Evolutionary conservation across 176 grass and related monocot genomes (phyloP).

Genomic region (Aegilops speltoides): DNA sequence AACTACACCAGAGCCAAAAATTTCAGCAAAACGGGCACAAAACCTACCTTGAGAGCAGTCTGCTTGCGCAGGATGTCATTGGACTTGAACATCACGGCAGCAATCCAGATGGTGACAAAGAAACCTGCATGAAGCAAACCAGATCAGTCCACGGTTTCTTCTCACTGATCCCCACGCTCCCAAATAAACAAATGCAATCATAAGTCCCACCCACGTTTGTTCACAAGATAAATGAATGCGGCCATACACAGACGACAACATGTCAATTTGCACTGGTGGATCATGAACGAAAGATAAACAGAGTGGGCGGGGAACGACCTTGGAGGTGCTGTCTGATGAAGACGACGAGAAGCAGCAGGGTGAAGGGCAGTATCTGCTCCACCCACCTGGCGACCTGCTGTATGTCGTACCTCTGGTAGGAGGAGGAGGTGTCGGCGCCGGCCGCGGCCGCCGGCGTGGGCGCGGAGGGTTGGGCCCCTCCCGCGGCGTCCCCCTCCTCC

Average conservation of each 20-base stretch:
- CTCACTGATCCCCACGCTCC: background rate
- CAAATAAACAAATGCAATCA: background rate
- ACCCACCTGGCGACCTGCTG: slow-evolving; percentile 96
- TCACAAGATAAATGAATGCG: background rate
- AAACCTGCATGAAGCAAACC: slow-evolving; percentile 50
- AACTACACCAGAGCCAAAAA: background rate
- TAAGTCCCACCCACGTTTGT: background rate
- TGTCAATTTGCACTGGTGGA: background rate
- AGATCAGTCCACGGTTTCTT: background rate
- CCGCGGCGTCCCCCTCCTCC: slow-evolving; percentile 16
- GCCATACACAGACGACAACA: background rate
- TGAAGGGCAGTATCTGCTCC: slow-evolving; percentile 98
- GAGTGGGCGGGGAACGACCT: slow-evolving; percentile 23
- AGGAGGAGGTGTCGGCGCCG: slow-evolving; percentile 25
- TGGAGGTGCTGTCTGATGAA: slow-evolving; percentile 98
- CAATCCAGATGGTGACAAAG: slow-evolving; percentile 96
- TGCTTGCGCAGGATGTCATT: slow-evolving; percentile 96
- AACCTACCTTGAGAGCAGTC: slow-evolving; percentile 99
- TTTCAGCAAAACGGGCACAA: slow-evolving; percentile 1
- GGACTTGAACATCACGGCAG: slow-evolving; percentile 98
- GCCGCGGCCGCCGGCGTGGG: background rate
- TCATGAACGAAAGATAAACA: background rate
- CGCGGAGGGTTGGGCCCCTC: background rate
- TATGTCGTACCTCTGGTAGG: slow-evolving; percentile 95
- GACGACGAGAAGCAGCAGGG: slow-evolving; percentile 88